A percentile compares a stretch with the other conserved stretches of the same genome.
These are phyloP conservation scores for Echinochloa phyllopogon DNA, from an alignment of 176 grass and related monocot genomes.

Conservation along the genomic window DNA sequence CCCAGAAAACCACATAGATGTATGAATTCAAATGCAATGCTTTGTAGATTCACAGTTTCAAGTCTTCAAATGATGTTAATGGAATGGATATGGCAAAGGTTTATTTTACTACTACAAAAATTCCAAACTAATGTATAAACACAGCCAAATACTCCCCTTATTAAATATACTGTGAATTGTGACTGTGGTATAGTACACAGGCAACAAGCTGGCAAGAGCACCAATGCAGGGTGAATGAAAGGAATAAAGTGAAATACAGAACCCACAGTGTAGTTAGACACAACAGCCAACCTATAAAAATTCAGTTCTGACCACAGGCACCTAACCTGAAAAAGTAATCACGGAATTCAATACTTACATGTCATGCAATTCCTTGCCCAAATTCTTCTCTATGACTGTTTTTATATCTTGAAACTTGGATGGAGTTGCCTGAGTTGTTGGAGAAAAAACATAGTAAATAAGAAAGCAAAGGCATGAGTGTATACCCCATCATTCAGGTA, in stretches of 20 bases:
- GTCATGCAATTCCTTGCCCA: slow-evolving; percentile 72
- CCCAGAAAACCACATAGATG: slow-evolving; percentile 22
- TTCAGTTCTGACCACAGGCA: slow-evolving; percentile 5
- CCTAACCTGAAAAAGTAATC: neutral
- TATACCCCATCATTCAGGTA: neutral
- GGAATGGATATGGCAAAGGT: neutral
- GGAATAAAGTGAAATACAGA: neutral
- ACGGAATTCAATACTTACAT: slow-evolving; percentile 55
- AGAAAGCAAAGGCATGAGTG: slow-evolving; percentile 14
- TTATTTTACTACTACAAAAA: neutral
- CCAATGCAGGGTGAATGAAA: slow-evolving; percentile 15
- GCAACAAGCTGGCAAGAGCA: slow-evolving; percentile 21
- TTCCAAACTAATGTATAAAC: neutral
- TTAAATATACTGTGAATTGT: slow-evolving; percentile 18
- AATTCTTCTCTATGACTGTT: slow-evolving; percentile 67
- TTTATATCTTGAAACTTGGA: slow-evolving; percentile 80
- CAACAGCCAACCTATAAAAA: slow-evolving; percentile 1
- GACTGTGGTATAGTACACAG: neutral
- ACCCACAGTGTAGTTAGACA: neutral
- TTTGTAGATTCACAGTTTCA: neutral
- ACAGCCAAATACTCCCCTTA: neutral
- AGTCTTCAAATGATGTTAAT: neutral
- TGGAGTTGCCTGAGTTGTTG: slow-evolving; percentile 70
- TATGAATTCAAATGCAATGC: slow-evolving; percentile 6
- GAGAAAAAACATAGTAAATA: slow-evolving; percentile 38